A percentile compares a stretch with the other conserved stretches of the same genome.
Evolutionary conservation across 179 eudicot species (phyloP).

Genomic region (Monotropa hypopitys): DNA sequence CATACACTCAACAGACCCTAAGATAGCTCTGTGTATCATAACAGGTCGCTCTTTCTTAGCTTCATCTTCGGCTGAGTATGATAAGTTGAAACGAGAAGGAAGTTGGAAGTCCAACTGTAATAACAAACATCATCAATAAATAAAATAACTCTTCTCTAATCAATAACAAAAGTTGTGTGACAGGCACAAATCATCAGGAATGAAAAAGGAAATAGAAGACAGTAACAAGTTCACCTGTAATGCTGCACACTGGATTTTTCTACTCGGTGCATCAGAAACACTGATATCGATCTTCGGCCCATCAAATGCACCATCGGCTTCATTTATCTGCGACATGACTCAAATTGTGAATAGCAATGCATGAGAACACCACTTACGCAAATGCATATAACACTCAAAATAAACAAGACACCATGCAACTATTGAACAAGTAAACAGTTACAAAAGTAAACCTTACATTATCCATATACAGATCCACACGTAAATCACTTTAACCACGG

Average conservation of each 20-base stretch:
- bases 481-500: neutral
- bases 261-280: conserved; percentile 84
- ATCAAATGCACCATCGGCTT: conserved; percentile 96
- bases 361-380: neutral
- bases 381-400: neutral
- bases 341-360: neutral
- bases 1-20: conserved; percentile 95
- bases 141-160: neutral
- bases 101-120: conserved; percentile 94
- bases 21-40: conserved; percentile 91
- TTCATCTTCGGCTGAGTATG: conserved; percentile 93
- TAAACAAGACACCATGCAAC: neutral
- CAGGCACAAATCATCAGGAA: neutral
- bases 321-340: conserved; percentile 46
- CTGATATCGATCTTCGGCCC: conserved; percentile 97
- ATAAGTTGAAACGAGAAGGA: conserved; percentile 66
- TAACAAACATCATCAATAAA: neutral
- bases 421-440: neutral
- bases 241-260: conserved; percentile 95
- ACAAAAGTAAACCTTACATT: neutral
- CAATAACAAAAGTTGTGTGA: neutral
- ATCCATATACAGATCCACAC: neutral
- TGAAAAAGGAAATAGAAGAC: neutral
- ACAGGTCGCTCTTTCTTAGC: conserved; percentile 90
- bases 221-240: conserved; percentile 46